Evolutionary conservation across 441 rosid genomes (phyloP).

Genomic region (Bocquillonia castaneifolia): DNA sequence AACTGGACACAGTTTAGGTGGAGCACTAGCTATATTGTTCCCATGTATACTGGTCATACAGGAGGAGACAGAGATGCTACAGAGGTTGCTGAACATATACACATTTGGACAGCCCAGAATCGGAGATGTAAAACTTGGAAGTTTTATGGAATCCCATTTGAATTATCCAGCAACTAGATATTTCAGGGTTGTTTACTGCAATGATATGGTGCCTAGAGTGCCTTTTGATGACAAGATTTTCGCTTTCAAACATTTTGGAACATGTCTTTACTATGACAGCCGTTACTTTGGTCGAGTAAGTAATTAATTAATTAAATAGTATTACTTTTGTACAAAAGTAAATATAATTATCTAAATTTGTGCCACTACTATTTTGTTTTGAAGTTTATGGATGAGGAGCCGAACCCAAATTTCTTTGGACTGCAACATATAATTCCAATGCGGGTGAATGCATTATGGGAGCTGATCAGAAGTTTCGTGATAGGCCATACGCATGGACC

Average conservation of each 20-base stretch:
- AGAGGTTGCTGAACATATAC: not conserved
- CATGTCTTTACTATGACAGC: conserved; percentile 16
- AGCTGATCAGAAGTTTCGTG: not conserved
- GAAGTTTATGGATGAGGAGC: not conserved
- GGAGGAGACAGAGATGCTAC: conserved; percentile 2
- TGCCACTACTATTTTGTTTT: not conserved
- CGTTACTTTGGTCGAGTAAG: not conserved
- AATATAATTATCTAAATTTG: too few relatives aligned
- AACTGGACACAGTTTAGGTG: conserved; percentile 16
- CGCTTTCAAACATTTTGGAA: conserved; percentile 11
- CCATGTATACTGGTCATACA: not conserved
- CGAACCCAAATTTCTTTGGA: conserved; percentile 7
- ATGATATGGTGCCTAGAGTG: conserved; percentile 14
- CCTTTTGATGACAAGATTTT: conserved; percentile 9
- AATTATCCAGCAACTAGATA: conserved; percentile 3
- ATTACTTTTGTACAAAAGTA: too few relatives aligned
- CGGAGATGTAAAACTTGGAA: not conserved
- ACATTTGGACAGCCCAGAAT: conserved; percentile 19
- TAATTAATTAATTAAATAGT: too few relatives aligned
- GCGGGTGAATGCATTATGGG: conserved; percentile 4
- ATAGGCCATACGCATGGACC: not conserved
- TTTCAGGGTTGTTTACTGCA: conserved; percentile 12
- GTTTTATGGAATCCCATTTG: conserved; percentile 9
- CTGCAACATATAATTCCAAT: not conserved
- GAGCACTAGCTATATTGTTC: conserved; percentile 15